Base-by-base conservation (phyloP, 2,329 filamentous ascomycete species). In the Venturia aucupariae region DNA sequence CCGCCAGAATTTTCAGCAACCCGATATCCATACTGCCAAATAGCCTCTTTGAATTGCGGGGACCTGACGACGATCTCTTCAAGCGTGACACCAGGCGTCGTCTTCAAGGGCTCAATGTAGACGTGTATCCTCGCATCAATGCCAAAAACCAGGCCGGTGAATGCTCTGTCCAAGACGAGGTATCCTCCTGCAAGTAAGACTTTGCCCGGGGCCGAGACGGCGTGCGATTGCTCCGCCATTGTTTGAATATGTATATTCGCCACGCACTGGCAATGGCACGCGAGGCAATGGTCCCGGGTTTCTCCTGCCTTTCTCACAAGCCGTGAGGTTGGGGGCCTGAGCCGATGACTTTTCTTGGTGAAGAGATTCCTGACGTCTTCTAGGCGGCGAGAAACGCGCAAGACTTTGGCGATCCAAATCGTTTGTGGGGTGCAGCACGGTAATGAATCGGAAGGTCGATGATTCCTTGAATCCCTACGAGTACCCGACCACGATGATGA, bases 131-230 rank as follows among this genome's bases (percentile, higher is more conserved):
- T 79, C 57, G 85, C 85, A 72, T 86, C 80, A 61, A 88, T 80
- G 39, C 84, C 85, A 70, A 87, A 86, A 4, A 87, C 85, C 22
- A 86, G 79, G 42, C 88, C 93, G 3, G 89, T 94, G 76, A 97
- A 92, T 67, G 84, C 81, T 67, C 90, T 86, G 78, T 97, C 93
- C 57, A 99, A 86, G 27, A 97, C 93, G 57, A 97, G 86, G 77
- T 97, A 99, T 67, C 94, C 94, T 68, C 94, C 94, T 4, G 93
- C 91, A 63, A 97, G 84, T 68, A 99, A 84, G 66, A 99, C 94
- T 80, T 99, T 99, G 70, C 94, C 94, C 22, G 94, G 94, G 27
- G 94, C 93, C 67, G 94, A 97, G 68, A 96, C 85, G 67, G 78
- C 74, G 62, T 67, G 73, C 7, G 44, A 30, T 57, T 32, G 27